Evolutionary conservation across 495 filamentous ascomycete species (phyloP), one percentile per base, ranked within the genome.

Genomic region (Podospora didyma): DNA sequence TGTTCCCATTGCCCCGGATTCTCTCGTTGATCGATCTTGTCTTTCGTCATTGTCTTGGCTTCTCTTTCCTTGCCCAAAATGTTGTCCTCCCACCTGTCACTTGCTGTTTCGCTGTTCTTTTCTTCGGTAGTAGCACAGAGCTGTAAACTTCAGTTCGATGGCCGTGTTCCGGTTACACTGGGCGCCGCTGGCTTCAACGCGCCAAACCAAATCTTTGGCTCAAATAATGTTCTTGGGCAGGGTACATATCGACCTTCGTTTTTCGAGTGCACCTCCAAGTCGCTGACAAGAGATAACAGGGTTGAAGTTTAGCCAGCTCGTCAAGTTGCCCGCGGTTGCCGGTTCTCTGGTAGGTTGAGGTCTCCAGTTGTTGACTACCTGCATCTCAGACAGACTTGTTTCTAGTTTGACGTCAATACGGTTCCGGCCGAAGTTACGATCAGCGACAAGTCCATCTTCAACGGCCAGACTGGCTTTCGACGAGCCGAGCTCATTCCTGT

Each of bases 361-460:
- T 10, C 28, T 39, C 19, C n/a, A 37, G 12, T 44, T 31, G 26
- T 9, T 31, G 26, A 31, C n/a, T n/a, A n/a, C 21, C 22, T 3
- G 19, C 11, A 22, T 12, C 16, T 20, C 20, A 9, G 5, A 65
- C 41, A 41, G 22, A 24, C 14, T 12, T 7, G 21, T 20, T 9
- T 31, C 1, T 46, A 75, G 63, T 70, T 74, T 47, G 72, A 74
- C 34, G 55, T 60, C 42, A 54, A 53, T 21, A 65, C 62, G 0
- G 57, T 58, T n/a, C 57, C 72, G 4, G 54, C 65, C 34, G 70
- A 67, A 49, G 66, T 72, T 6, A 66, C 61, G 39, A 71, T 73
- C 57, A 68, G 61, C 49, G 77, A 81, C 60, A 53, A 72, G 39
- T 81, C 78, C 51, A 79, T 80, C 59, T 80, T 81, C 58, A 73